Conservation (phyloP, 2,329 filamentous ascomycete species). For the Knoxdaviesia capensis region DNA sequence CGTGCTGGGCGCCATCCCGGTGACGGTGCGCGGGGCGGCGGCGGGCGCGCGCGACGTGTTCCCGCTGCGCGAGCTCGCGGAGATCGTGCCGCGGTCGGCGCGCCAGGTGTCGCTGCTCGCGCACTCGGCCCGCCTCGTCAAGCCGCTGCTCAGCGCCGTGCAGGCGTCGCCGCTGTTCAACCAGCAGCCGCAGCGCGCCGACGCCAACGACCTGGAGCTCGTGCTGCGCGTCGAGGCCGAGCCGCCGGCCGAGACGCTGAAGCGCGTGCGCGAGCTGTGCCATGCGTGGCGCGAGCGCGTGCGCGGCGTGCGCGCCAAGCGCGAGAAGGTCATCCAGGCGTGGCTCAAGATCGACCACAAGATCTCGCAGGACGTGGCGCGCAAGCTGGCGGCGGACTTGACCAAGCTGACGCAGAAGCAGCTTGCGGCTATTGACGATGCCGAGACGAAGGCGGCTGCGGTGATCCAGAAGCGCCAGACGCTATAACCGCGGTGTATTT, state of each 20-base stretch:
- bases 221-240: conserved; percentile 31
- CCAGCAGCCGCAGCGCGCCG: conserved; percentile 37
- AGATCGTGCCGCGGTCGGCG: conserved; percentile 26
- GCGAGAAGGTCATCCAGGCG: conserved; percentile 26
- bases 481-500: background rate
- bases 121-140: conserved; percentile 23
- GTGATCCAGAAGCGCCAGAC: conserved; percentile 13
- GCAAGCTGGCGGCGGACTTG: conserved; percentile 24
- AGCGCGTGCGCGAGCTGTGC: conserved; percentile 22
- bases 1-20: conserved; percentile 22
- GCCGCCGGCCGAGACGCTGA: conserved; percentile 23
- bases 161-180: conserved; percentile 32
- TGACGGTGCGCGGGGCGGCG: conserved; percentile 11
- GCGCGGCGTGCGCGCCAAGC: conserved; percentile 22
- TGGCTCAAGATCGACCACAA: conserved; percentile 22
- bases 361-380: conserved; percentile 26
- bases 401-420: conserved; percentile 31
- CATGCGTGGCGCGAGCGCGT: conserved; percentile 30
- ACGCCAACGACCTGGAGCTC: conserved; percentile 39
- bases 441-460: conserved; percentile 27
- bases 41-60: conserved; percentile 13
- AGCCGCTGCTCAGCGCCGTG: conserved; percentile 34
- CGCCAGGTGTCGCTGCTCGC: conserved; percentile 20
- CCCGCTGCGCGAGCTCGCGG: conserved; percentile 33
- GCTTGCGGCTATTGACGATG: conserved; percentile 26